Base-by-base conservation (phyloP, 805 yeast genomes). In the Cyberlindnera nakhonratchasimensis region DNA sequence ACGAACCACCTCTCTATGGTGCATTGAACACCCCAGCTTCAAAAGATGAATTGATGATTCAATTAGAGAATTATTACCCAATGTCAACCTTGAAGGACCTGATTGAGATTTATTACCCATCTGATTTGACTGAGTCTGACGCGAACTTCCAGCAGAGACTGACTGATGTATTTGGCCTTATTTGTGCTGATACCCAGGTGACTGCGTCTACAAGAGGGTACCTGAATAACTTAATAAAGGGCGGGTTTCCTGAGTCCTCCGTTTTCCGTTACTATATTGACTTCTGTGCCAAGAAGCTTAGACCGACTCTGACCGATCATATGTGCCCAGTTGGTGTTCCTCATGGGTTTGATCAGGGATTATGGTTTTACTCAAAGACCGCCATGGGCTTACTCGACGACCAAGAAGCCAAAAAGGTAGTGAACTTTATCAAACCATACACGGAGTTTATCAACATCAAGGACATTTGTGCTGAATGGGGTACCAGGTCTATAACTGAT, bases 111-210 rank as follows among this genome's bases (percentile, higher is more conserved):
- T 43, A 62, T 38, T 55, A 63, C 38, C 43, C 51, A 9, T 23
- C 35, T 9, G 37, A 37, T 26, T 45, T 53, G 9, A 47, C 48
- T 23, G 39, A 48, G 42, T 43, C 45, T 39, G 37, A 29, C 22
- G 28, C 30, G 1, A 43, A 39, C 12, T 43, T 43, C 26, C 23
- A 44, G 26, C 53, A 39, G 29, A 34, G 50, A 4, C 30, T 59
- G 29, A 45, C 50, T 19, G 46, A 44, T 16, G 43, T 55, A 3
- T 68, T 57, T 50, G 72, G 71, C 12, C 43, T 48, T 12, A 65
- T 66, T 18, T 54, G 63, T 34, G 61, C 66, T 9, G 71, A 66
- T 46, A 62, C 65, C 3, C 72, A 68, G 46, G 68, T 66, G 7
- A 62, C 66, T 40, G 62, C 62, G 4, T 64, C 70, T 3, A 48